These are phyloP conservation scores for Viola pubescens DNA, from an alignment of 441 rosid species.

Conservation along the genomic window DNA sequence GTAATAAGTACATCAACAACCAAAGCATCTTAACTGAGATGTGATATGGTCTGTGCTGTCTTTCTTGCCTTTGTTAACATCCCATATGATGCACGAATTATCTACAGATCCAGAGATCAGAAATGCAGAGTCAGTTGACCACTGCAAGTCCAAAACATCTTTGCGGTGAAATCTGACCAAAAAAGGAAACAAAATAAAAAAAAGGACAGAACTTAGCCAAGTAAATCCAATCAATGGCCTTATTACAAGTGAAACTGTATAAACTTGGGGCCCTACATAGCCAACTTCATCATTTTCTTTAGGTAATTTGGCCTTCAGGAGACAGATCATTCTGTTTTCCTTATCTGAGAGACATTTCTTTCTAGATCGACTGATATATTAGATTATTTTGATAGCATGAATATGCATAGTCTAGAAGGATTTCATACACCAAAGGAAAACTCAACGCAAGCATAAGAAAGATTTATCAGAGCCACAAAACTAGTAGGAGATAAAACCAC, in stretches of 20 bases:
- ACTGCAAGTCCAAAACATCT: slow-evolving; percentile 84
- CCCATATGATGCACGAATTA: slow-evolving; percentile 96
- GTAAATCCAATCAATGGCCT: not conserved
- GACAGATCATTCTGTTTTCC: too few species aligned
- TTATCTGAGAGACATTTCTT: too few species aligned
- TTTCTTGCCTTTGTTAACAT: slow-evolving; percentile 67
- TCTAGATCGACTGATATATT: too few species aligned
- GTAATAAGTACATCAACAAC: slow-evolving; percentile 8
- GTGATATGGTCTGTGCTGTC: not conserved
- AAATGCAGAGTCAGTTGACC: slow-evolving; percentile 74
- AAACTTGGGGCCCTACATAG: not conserved
- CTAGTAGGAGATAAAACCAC: slow-evolving; percentile 17
- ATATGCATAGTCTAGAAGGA: too few species aligned
- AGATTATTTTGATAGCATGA: too few species aligned
- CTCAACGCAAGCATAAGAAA: too few species aligned
- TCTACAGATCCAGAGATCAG: slow-evolving; percentile 93
- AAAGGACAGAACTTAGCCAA: not conserved
- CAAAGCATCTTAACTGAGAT: slow-evolving; percentile 1
- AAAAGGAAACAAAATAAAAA: not conserved
- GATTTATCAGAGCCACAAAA: not conserved
- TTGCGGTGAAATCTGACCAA: slow-evolving; percentile 74
- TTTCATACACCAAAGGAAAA: too few species aligned
- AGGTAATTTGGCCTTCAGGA: too few species aligned
- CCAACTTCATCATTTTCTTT: too few species aligned
- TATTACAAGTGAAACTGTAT: not conserved